Conservation (phyloP, 2,329 filamentous ascomycete genomes). For the Sphaerostilbella broomeana region DNA sequence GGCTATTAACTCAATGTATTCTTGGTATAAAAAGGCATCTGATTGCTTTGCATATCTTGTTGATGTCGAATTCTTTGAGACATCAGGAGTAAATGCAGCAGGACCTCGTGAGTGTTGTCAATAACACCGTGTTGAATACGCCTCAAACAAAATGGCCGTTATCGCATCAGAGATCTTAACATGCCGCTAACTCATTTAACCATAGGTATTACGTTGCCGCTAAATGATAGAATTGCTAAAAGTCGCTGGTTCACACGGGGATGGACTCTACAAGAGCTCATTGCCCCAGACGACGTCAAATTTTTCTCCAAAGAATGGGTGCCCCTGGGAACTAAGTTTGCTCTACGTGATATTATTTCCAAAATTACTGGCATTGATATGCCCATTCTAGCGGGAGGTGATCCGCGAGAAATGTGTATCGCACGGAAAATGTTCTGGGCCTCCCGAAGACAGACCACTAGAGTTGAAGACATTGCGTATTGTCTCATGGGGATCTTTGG, state of each 20-base stretch:
- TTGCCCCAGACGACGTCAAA: background rate
- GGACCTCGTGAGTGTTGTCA: too few species aligned
- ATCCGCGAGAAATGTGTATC: background rate
- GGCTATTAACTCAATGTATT: slow-evolving; percentile 9
- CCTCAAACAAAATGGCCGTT: too few species aligned
- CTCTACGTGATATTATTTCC: background rate
- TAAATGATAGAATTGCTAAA: background rate
- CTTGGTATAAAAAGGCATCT: slow-evolving; percentile 1
- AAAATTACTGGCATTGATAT: slow-evolving; percentile 4
- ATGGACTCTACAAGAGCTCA: slow-evolving; percentile 54
- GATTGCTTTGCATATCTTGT: slow-evolving; percentile 3
- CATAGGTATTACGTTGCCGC: too few species aligned
- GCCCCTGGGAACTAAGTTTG: background rate
- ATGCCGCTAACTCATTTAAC: too few species aligned
- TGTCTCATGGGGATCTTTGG: slow-evolving; percentile 17
- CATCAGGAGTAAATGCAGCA: too few species aligned
- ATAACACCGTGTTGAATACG: too few species aligned
- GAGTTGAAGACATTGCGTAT: slow-evolving; percentile 17
- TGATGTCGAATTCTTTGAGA: slow-evolving; percentile 17
- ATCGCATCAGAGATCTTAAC: too few species aligned
- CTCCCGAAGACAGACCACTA: slow-evolving; percentile 12
- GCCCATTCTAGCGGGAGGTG: background rate
- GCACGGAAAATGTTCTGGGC: slow-evolving; percentile 16
- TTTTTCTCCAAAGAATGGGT: slow-evolving; percentile 1
- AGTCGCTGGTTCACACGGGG: slow-evolving; percentile 29